These are phyloP conservation scores for Aspergillus udagawae DNA, from an alignment of 2,329 filamentous ascomycete species.

Conservation along the genomic window DNA sequence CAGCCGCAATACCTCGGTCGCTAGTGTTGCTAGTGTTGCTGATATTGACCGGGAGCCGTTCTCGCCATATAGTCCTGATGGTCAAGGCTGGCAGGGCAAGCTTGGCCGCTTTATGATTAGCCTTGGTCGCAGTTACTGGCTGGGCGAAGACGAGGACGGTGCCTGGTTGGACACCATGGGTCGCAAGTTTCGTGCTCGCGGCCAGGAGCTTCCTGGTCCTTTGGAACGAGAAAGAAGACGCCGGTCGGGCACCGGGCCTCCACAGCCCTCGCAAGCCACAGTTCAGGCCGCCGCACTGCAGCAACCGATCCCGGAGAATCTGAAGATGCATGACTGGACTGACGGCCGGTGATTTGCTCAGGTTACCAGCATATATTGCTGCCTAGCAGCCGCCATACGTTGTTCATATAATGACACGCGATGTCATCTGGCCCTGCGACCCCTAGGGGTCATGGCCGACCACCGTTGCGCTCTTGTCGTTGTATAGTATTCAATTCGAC, in stretches of 20 bases:
- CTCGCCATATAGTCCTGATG: constrained; percentile 63
- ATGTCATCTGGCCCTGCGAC: neutral
- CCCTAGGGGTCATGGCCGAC: neutral
- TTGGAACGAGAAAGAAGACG: constrained; percentile 57
- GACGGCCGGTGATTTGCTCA: constrained; percentile 24
- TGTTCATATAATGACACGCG: neutral
- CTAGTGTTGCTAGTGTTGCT: constrained; percentile 45
- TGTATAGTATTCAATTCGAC: neutral
- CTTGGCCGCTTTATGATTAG: constrained; percentile 75
- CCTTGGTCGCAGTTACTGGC: constrained; percentile 74
- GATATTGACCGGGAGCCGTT: constrained; percentile 63
- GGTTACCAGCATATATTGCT: neutral
- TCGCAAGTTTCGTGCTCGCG: constrained; percentile 55
- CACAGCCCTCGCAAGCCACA: constrained; percentile 35
- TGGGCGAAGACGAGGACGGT: constrained; percentile 60
- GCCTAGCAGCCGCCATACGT: neutral
- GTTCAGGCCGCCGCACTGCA: constrained; percentile 33
- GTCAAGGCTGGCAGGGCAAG: constrained; percentile 73
- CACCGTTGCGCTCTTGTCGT: neutral
- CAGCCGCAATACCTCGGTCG: constrained; percentile 42
- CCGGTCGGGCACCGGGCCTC: constrained; percentile 58
- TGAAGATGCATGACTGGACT: constrained; percentile 37
- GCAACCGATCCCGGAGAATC: constrained; percentile 31
- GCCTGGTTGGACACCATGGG: constrained; percentile 65
- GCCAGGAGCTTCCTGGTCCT: constrained; percentile 40